A percentile compares a stretch with the other conserved stretches of the same genome.
Evolutionary conservation across 129 eudicot genomes (phyloP).

Genomic region (Kitagawia praeruptora): DNA sequence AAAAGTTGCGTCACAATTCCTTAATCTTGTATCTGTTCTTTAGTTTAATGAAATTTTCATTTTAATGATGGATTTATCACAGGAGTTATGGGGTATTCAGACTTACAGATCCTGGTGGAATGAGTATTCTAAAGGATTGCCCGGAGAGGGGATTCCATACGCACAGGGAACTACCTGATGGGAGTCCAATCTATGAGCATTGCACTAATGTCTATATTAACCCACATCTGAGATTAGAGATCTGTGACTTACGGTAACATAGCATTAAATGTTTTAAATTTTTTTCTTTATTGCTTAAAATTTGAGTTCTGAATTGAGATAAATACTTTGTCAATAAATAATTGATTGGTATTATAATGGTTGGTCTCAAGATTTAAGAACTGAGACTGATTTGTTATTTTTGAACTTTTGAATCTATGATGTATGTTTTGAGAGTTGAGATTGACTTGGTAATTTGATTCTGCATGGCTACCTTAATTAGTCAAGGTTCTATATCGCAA

Average conservation of each 20-base stretch:
- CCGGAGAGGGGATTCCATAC: conserved; percentile 57
- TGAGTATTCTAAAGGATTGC: conserved; percentile 53
- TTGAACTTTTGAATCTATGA: not conserved
- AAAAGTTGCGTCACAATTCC: not conserved
- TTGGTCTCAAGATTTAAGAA: not conserved
- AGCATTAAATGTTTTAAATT: not conserved
- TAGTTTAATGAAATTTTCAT: not conserved
- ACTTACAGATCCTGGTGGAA: conserved; percentile 56
- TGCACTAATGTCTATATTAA: conserved; percentile 64
- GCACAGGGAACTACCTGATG: conserved; percentile 45
- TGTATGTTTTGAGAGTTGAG: not conserved
- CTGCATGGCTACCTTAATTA: not conserved
- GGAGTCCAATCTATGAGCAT: conserved; percentile 45
- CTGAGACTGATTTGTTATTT: not conserved
- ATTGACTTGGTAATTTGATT: not conserved
- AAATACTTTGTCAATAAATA: not conserved
- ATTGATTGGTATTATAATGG: not conserved
- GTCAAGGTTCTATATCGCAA: not conserved
- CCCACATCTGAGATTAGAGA: conserved; percentile 54
- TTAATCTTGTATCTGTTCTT: not conserved
- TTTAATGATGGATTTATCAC: conserved; percentile 13
- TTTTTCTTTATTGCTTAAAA: not conserved
- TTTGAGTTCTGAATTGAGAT: not conserved
- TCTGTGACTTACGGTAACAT: conserved; percentile 47
- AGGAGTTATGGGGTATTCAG: conserved; percentile 57